Base-by-base conservation (phyloP, 306 rosid species). In the Quercus gilva region DNA sequence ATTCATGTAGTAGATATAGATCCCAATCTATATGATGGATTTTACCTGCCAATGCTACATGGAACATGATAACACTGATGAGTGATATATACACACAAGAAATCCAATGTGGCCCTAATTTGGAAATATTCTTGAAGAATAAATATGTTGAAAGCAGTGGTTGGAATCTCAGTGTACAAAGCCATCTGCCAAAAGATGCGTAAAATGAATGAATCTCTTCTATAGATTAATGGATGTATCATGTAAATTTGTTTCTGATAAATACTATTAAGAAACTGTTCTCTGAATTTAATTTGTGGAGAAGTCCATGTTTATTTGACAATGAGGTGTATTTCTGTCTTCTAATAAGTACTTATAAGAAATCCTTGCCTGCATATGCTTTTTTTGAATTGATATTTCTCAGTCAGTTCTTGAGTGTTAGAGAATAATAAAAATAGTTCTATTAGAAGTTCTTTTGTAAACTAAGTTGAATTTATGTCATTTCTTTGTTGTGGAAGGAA, bases 401-500 rank as follows among this genome's bases (percentile, higher is more conserved):
- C 17, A 68, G 4, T 35, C 72, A 68, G 51, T 11, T 33, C 17
- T 33, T 9, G n/a, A 35, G 25, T 18, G 41, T 35, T n/a, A 6
- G 72, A 41, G 12, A 41, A 41, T 41, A 41, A 41, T 41, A 8
- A 41, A 41, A 41, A 41, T 41, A 41, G 45, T 41, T 41, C 45
- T 41, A 37, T 37, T 37, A 41, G 45, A 41, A 21, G 67, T 60
- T 29, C 12, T 49, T 69, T 74, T 61, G 57, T 72, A 15, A 31
- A 69, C 80, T 84, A 58, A 75, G 78, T 51, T 59, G 57, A 19
- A 71, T 59, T 12, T 73, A 49, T 49, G 68, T 67, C 73, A 78
- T 82, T 21, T 72, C 81, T 88, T 81, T 89, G 77, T 88, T 92
- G 91, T 87, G 97, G 90, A 90, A 88, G 96, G 83, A 86, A 95